Evolutionary conservation across 1,139 yeast genomes (phyloP).

Genomic region (Pichia sp.): DNA sequence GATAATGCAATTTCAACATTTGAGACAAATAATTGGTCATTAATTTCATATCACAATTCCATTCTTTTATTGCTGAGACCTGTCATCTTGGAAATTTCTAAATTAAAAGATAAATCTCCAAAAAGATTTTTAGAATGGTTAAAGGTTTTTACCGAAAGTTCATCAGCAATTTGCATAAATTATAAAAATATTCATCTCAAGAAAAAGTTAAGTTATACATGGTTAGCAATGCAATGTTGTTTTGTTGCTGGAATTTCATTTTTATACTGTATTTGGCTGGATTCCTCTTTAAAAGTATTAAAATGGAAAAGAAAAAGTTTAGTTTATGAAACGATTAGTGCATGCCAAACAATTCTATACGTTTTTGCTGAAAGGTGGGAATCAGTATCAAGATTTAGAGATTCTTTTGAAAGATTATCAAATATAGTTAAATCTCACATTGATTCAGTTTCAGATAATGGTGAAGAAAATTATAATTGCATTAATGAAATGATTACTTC

Average conservation of each 20-base stretch:
- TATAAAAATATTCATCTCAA: constrained; percentile 26
- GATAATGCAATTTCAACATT: constrained; percentile 23
- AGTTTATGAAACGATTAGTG: constrained; percentile 28
- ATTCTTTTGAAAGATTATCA: constrained; percentile 17
- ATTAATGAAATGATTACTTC: constrained; percentile 2
- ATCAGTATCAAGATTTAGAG: constrained; percentile 20
- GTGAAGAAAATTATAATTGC: not conserved
- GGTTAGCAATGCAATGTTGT: constrained; percentile 30
- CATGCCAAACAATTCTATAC: constrained; percentile 28
- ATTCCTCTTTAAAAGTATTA: constrained; percentile 21
- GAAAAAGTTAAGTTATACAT: constrained; percentile 25
- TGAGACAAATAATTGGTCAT: constrained; percentile 30
- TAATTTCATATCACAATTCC: constrained; percentile 30
- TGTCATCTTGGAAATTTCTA: constrained; percentile 26
- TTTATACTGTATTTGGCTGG: constrained; percentile 30
- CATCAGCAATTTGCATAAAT: constrained; percentile 27
- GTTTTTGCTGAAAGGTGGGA: constrained; percentile 29
- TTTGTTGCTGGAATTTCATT: constrained; percentile 30
- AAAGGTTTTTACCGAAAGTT: constrained; percentile 28
- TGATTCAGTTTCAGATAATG: constrained; percentile 4
- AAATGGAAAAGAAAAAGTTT: constrained; percentile 23
- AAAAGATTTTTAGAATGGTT: constrained; percentile 28
- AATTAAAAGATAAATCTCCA: constrained; percentile 16
- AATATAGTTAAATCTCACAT: constrained; percentile 10
- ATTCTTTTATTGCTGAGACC: constrained; percentile 28